Percentiles rank a stretch among this genome's conserved stretches.
Conservation (phyloP, 805 yeast species). For the Kregervanrija fluxuum region DNA sequence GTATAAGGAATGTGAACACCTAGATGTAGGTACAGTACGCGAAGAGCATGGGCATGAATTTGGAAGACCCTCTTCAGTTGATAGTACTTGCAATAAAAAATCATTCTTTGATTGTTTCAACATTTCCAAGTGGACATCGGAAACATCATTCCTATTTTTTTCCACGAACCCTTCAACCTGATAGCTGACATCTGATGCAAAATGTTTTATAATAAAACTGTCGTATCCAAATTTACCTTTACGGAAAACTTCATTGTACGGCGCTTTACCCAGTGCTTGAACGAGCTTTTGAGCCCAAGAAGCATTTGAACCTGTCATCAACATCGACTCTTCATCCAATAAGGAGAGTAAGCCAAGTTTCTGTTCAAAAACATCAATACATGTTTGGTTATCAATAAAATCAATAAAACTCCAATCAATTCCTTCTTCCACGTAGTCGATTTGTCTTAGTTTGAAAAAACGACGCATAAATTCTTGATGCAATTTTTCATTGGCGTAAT, state of each 20-base stretch:
- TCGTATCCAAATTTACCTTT: constrained; percentile 93
- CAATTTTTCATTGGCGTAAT: constrained; percentile 92
- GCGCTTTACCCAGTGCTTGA: constrained; percentile 72
- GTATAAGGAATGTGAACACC: no score
- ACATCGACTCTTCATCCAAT: constrained; percentile 89
- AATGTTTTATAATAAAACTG: constrained; percentile 84
- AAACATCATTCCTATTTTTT: constrained; percentile 94
- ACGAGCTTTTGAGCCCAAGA: constrained; percentile 89
- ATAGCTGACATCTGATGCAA: constrained; percentile 89
- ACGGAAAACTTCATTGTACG: constrained; percentile 69
- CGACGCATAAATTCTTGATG: constrained; percentile 98
- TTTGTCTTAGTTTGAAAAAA: constrained; percentile 94
- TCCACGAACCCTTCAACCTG: constrained; percentile 93
- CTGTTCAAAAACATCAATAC: constrained; percentile 86
- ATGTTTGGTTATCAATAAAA: constrained; percentile 93
- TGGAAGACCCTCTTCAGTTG: constrained; percentile 41
- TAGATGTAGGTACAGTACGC: no score
- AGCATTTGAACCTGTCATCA: constrained; percentile 89
- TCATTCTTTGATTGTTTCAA: constrained; percentile 62
- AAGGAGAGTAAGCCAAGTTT: constrained; percentile 81
- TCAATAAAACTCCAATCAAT: constrained; percentile 96
- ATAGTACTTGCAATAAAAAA: constrained; percentile 57
- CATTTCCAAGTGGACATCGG: constrained; percentile 89
- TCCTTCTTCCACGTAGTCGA: constrained; percentile 84
- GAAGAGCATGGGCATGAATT: no score